Percentiles rank a stretch among this genome's conserved stretches.
These are phyloP conservation scores for Prunus yedoensis DNA, from an alignment of 331 rosid genomes.

Conservation along the genomic window DNA sequence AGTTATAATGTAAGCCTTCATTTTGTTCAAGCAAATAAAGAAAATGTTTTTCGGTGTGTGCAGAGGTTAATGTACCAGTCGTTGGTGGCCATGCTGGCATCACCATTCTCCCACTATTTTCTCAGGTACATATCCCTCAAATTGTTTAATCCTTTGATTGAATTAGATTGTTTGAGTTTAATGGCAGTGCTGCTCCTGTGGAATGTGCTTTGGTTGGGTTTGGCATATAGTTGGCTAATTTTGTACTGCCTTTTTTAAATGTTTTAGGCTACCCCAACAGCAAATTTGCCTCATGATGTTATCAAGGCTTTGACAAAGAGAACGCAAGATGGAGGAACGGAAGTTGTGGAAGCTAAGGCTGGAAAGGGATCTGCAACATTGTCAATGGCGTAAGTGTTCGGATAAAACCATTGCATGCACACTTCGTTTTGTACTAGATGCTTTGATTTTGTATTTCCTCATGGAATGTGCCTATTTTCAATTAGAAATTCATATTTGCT, in stretches of 20 bases:
- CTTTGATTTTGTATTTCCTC: neutral
- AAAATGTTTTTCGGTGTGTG: slow-evolving; percentile 19
- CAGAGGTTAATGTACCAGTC: slow-evolving; percentile 96
- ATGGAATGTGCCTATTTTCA: neutral
- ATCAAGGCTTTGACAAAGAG: slow-evolving; percentile 85
- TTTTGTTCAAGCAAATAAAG: neutral
- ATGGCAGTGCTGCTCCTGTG: neutral
- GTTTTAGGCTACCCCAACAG: slow-evolving; percentile 77
- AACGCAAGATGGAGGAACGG: slow-evolving; percentile 98
- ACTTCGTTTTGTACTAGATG: neutral
- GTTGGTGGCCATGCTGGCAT: slow-evolving; percentile 98
- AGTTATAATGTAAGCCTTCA: neutral
- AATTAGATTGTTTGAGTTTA: neutral
- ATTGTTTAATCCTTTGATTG: neutral
- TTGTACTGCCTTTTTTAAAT: slow-evolving; percentile 7
- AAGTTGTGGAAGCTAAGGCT: slow-evolving; percentile 98
- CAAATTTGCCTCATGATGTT: slow-evolving; percentile 65
- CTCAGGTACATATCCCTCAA: slow-evolving; percentile 56
- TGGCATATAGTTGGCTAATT: slow-evolving; percentile 11
- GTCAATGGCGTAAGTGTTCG: slow-evolving; percentile 96
- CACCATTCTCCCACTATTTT: slow-evolving; percentile 93
- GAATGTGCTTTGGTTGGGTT: slow-evolving; percentile 12
- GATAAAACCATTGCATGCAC: neutral
- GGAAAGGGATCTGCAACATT: slow-evolving; percentile 98
- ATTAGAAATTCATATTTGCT: neutral